Conservation (phyloP, 306 rosid species). For the Medicago ruthenica region DNA sequence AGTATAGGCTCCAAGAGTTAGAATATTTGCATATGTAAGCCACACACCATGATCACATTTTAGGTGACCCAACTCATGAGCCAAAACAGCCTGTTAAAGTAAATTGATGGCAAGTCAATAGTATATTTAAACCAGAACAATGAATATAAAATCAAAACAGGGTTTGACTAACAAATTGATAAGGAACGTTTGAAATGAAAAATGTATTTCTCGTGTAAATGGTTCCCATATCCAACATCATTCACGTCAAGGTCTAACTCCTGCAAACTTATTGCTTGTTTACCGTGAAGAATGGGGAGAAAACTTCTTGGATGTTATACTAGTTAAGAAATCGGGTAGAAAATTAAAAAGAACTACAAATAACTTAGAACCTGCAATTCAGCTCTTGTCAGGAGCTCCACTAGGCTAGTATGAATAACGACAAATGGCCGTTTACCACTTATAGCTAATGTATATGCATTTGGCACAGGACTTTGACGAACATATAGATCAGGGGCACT, state of each 20-base stretch:
- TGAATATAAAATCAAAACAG: constrained; percentile 7
- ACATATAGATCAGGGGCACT: constrained; percentile 89
- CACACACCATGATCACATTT: constrained; percentile 99
- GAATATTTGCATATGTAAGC: constrained; percentile 96
- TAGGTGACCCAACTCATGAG: constrained; percentile 97
- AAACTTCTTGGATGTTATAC: constrained; percentile 1
- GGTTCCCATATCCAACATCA: constrained; percentile 29
- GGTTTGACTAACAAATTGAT: constrained; percentile 29
- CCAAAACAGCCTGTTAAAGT: constrained; percentile 85
- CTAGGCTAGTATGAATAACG: constrained; percentile 93
- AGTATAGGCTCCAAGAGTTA: constrained; percentile 88
- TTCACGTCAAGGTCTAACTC: constrained; percentile 20
- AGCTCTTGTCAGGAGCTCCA: constrained; percentile 85
- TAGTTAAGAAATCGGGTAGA: background rate
- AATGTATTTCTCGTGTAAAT: constrained; percentile 7
- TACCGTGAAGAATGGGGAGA: background rate
- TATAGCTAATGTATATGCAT: constrained; percentile 95
- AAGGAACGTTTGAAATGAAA: constrained; percentile 11
- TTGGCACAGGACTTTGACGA: constrained; percentile 97
- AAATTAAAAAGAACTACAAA: constrained; percentile 31
- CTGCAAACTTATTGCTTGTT: constrained; percentile 9
- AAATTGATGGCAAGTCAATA: constrained; percentile 44
- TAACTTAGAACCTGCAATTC: constrained; percentile 79
- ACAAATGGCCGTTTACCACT: constrained; percentile 92
- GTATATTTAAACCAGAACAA: constrained; percentile 15